Evolutionary conservation across 169 alveolate genomes (phyloP).

Genomic region (Toxoplasma gondii): DNA sequence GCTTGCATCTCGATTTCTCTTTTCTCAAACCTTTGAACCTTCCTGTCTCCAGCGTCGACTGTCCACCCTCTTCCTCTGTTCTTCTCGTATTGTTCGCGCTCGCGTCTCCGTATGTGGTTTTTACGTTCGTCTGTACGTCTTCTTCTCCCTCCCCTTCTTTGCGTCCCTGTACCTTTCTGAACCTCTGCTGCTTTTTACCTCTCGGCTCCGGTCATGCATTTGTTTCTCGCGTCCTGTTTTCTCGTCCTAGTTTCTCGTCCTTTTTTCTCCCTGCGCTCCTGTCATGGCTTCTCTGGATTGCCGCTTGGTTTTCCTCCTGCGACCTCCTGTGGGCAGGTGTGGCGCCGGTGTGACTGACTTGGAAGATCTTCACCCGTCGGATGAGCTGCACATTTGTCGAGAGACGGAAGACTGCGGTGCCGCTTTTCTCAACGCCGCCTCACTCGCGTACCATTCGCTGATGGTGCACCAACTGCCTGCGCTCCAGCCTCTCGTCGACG

Average conservation of each 20-base stretch:
- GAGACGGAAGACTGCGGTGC: neutral
- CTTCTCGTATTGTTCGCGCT: no score
- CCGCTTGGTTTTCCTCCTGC: neutral
- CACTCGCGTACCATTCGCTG: neutral
- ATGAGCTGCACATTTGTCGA: neutral
- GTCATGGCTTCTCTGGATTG: neutral
- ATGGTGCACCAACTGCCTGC: conserved; percentile 9
- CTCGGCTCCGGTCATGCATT: no score
- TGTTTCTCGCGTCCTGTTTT: no score
- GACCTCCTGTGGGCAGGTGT: neutral
- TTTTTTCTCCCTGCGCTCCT: neutral
- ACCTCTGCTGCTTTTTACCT: no score
- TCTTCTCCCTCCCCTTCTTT: no score
- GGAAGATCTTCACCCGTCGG: neutral
- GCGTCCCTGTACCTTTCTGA: no score
- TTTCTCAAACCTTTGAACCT: no score
- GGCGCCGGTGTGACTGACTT: neutral
- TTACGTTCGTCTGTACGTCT: no score
- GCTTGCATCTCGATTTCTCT: no score
- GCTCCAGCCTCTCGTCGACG: neutral
- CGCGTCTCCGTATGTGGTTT: no score
- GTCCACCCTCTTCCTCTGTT: no score
- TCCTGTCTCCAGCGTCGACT: no score
- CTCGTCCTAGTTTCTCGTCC: neutral
- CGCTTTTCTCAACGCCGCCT: neutral